These are phyloP conservation scores for Pascua sp. DNA, from an alignment of 1,284 basidiomycete genomes.

Conservation along the genomic window DNA sequence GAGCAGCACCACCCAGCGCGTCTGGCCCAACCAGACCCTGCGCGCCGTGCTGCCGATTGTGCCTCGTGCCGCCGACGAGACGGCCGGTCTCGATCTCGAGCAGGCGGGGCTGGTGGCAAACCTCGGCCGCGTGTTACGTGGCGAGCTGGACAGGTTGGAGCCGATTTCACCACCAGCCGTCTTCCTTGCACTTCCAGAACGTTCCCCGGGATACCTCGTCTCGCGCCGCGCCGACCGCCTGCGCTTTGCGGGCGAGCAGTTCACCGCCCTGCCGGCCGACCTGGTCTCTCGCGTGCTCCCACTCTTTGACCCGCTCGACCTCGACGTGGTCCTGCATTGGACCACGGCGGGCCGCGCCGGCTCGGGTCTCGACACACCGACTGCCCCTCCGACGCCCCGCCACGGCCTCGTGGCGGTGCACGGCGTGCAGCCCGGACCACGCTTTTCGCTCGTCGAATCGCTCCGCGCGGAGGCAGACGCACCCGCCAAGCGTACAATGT, in stretches of 20 bases:
- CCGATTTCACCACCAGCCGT: conserved; percentile 7
- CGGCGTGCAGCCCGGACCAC: conserved; percentile 63
- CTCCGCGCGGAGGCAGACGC: conserved; percentile 60
- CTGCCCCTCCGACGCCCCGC: conserved; percentile 33
- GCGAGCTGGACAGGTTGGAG: conserved; percentile 12
- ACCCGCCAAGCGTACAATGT: conserved; percentile 71
- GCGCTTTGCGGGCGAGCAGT: conserved; percentile 47
- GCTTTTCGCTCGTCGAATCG: conserved; percentile 57
- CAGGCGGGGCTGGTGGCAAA: conserved; percentile 25
- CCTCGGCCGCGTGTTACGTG: conserved; percentile 29
- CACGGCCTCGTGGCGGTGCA: conserved; percentile 62
- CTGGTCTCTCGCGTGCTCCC: conserved; percentile 67
- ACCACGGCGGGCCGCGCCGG: conserved; percentile 45
- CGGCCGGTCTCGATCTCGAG: conserved; percentile 12
- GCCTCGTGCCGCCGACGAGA: not conserved
- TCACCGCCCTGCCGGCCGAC: conserved; percentile 62
- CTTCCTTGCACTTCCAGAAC: not conserved
- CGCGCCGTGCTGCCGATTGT: conserved; percentile 17
- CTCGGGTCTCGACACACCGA: conserved; percentile 33
- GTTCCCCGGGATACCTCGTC: conserved; percentile 18
- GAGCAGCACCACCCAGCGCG: not conserved
- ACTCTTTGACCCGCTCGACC: conserved; percentile 65
- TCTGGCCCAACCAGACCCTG: conserved; percentile 35
- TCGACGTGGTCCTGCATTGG: conserved; percentile 75
- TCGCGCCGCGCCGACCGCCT: conserved; percentile 32